phyloP scores from a whole-genome alignment of 2,329 filamentous ascomycete species.

The Fusarium decemcellulare region DNA sequence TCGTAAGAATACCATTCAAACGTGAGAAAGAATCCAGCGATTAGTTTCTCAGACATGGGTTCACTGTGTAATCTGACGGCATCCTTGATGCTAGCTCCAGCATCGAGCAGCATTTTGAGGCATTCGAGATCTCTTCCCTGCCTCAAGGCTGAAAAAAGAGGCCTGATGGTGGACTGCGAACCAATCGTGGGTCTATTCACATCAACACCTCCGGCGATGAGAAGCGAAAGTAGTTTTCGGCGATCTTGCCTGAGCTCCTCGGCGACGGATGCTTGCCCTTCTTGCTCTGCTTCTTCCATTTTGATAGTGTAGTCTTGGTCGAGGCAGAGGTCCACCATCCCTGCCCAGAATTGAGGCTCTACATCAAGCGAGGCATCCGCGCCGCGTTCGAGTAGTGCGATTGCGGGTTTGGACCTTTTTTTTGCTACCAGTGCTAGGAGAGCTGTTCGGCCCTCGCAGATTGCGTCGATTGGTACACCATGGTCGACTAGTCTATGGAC shows the following conservation, averaged over 20 bases:
- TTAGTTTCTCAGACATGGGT: background rate
- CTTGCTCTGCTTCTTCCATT: background rate
- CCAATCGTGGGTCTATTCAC: constrained; percentile 1
- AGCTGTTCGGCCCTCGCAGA: background rate
- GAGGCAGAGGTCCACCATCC: constrained; percentile 7
- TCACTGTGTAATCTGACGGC: background rate
- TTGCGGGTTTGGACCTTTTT: background rate
- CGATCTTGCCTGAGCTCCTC: background rate
- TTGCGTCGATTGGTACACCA: constrained; percentile 2
- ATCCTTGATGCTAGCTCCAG: constrained; percentile 10
- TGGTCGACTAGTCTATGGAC: constrained; percentile 5
- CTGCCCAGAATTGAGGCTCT: background rate
- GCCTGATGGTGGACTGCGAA: background rate
- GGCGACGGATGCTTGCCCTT: too few species aligned
- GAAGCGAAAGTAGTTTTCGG: background rate
- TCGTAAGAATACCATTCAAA: background rate
- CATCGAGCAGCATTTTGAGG: constrained; percentile 10
- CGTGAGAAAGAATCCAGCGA: background rate
- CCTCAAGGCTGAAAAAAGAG: background rate
- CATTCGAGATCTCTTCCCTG: background rate
- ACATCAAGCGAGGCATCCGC: background rate
- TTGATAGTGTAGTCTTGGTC: background rate
- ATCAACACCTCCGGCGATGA: constrained; percentile 9
- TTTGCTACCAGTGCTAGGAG: background rate
- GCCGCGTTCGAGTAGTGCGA: constrained; percentile 9